Evolutionary conservation across 2,329 filamentous ascomycete species (phyloP).

Genomic region (Triangularia verruculosa): DNA sequence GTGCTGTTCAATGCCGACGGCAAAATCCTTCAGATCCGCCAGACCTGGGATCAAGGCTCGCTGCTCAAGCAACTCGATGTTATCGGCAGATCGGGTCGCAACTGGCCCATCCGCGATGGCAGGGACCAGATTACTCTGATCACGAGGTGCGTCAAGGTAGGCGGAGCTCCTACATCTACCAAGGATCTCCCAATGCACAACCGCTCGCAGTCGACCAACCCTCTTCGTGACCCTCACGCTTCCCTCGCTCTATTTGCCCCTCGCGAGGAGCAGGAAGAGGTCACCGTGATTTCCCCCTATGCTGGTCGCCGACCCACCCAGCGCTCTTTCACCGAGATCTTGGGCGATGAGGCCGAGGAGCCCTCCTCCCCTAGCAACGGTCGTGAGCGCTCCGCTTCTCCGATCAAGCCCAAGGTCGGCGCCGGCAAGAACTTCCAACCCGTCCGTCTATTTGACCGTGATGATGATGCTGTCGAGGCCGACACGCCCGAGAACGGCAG

Average conservation of each 20-base stretch:
- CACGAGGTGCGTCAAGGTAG: slow-evolving; percentile 54
- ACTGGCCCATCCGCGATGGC: slow-evolving; percentile 92
- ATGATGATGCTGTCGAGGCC: slow-evolving; percentile 35
- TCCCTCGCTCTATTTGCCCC: slow-evolving; percentile 73
- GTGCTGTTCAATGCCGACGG: slow-evolving; percentile 74
- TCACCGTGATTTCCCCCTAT: slow-evolving; percentile 58
- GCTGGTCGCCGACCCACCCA: slow-evolving; percentile 59
- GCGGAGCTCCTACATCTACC: slow-evolving; percentile 24
- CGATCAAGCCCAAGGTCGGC: slow-evolving; percentile 51
- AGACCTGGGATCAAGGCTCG: slow-evolving; percentile 93
- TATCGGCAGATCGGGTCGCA: slow-evolving; percentile 83
- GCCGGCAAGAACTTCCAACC: slow-evolving; percentile 60
- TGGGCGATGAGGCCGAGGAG: slow-evolving; percentile 50
- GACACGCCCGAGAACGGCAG: slow-evolving; percentile 42
- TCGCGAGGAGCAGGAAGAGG: slow-evolving; percentile 55
- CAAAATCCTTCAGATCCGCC: slow-evolving; percentile 82
- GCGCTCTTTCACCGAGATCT: slow-evolving; percentile 72
- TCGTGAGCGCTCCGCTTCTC: slow-evolving; percentile 52
- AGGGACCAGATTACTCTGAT: slow-evolving; percentile 81
- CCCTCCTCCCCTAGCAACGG: slow-evolving; percentile 35
- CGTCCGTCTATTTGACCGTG: slow-evolving; percentile 62
- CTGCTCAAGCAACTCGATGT: slow-evolving; percentile 91
- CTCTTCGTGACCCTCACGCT: slow-evolving; percentile 62
- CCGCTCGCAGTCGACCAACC: slow-evolving; percentile 52
- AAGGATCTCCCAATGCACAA: slow-evolving; percentile 40